Base-by-base conservation (phyloP, 75 land plant species). In the Picea glauca region DNA sequence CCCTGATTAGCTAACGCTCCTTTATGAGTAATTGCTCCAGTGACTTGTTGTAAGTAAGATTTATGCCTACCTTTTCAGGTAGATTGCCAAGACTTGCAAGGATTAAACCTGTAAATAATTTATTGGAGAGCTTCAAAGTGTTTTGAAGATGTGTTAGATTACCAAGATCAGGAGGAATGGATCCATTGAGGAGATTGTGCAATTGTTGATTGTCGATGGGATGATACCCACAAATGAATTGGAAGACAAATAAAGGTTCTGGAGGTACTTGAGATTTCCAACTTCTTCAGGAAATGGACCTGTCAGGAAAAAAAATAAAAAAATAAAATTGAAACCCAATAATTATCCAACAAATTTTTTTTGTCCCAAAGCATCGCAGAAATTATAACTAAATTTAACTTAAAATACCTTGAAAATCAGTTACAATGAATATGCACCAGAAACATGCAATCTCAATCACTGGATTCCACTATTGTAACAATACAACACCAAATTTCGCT, bases 21-120 rank as follows among this genome's bases (percentile, higher is more conserved):
- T 33, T 31, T 68, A 58, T 83, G 84, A 0, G 94, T 94, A 56
- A 93, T 93, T 5, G 77, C 58, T 3, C 95, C 95, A 54, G 86
- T 87, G 20, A 93, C 40, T 89, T 89, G 65, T 93, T 93, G 77
- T 84, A 80, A 8, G 90, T 84, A 14, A 93, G 86, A 81, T 93
- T 88, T 72, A 92, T 79, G n/a, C 78, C 62, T 5, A 85, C 87
- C 72, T 76, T 82, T 64, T 70, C 60, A 54, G 87, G 84, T 20
- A 93, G 81, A 21, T 77, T 85, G 12, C 85, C 91, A 12, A 93
- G 78, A 61, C 68, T 77, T 9, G 77, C 66, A 20, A 90, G 90
- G 43, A 93, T 77, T 5, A 65, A 17, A 14, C 95, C 95, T 13
- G 60, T 80, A 63, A 93, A 80, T 30, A 57, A 21, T 62, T 93